Conservation (phyloP, 208 protist genomes). For the Vickermania ingenoplastis region DNA sequence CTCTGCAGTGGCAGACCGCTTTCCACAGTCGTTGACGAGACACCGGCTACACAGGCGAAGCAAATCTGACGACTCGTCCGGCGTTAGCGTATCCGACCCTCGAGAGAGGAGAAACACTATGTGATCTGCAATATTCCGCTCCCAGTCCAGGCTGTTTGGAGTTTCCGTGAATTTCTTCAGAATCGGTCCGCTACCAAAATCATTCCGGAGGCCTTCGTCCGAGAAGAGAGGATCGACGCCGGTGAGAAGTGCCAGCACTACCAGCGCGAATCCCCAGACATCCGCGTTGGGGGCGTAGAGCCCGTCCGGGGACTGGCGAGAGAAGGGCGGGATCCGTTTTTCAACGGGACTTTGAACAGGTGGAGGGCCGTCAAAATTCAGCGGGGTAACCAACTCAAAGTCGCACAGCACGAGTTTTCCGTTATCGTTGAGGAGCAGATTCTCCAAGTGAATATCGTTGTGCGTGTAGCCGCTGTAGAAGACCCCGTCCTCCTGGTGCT, state of each 20-base stretch:
- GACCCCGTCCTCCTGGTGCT: constrained; percentile 21
- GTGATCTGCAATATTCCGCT: constrained; percentile 51
- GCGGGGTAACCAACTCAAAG: constrained; percentile 70
- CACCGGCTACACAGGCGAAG: constrained; percentile 44
- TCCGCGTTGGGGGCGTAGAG: constrained; percentile 47
- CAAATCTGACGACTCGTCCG: constrained; percentile 17
- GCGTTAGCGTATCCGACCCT: constrained; percentile 14
- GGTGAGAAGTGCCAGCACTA: constrained; percentile 56
- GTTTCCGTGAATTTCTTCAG: constrained; percentile 22
- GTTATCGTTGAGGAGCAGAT: constrained; percentile 41
- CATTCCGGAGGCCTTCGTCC: constrained; percentile 37
- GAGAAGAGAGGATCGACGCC: constrained; percentile 73
- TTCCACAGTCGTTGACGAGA: constrained; percentile 39
- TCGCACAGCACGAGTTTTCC: constrained; percentile 67
- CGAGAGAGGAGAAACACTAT: constrained; percentile 29
- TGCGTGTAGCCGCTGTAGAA: constrained; percentile 51
- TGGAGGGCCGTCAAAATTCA: constrained; percentile 4
- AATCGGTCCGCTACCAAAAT: constrained; percentile 67
- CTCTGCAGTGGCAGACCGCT: constrained; percentile 15
- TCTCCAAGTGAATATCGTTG: constrained; percentile 81
- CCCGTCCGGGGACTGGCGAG: constrained; percentile 53
- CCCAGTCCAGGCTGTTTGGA: constrained; percentile 53
- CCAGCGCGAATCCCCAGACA: constrained; percentile 55
- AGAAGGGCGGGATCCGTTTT: constrained; percentile 42
- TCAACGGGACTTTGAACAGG: neutral